Evolutionary conservation across 371 early-diverging fungal genomes (phyloP), one percentile per base, ranked within the genome.

Genomic region (Dichotomocladium elegans): DNA sequence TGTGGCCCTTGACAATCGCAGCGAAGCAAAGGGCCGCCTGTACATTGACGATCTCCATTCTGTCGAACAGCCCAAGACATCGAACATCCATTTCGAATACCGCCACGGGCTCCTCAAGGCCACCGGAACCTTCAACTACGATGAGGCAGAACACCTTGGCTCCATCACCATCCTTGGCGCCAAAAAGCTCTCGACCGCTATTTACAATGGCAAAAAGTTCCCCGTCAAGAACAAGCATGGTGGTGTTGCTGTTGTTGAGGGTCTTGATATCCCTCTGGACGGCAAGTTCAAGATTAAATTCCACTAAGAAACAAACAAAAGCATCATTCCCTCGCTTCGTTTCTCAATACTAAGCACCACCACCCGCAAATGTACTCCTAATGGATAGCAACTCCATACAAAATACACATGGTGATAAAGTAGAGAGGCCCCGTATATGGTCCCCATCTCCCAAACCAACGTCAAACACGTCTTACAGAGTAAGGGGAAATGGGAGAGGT

Each of bases 41-140:
- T 80, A 78, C 57, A 58, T 83, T 12, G 85, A 85, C 49, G 83
- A 85, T 55, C 83, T 82, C n/a, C 60, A 68, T n/a, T 79, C 82
- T 2, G 42, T 76, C n/a, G 31, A 70, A 8, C 68, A 62, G 11
- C 22, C 42, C 1, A 29, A 31, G n/a, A 55, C 54, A 9, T 71
- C 72, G 26, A 55, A 60, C 44, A 68, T 71, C 34, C 41, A 29
- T 5, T 71, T 67, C 26, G 43, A 30, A 0, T 62, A 58, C 49
- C 54, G 57, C 34, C 24, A 71, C 15, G 65, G 63, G 17, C 40
- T 62, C 15, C 54, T 71, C 35, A 29, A 47, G 6, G 72, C 63
- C 19, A 41, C 49, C 14, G 72, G 72, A 9, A 40, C 40, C 9
- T 71, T 71, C 53, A 61, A 53, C 14, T 71, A 71, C 37, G 21